Evolutionary conservation across 352 stramenopile species (phyloP), one percentile per base, ranked within the genome.

Genomic region (Globisporangium spinosum): DNA sequence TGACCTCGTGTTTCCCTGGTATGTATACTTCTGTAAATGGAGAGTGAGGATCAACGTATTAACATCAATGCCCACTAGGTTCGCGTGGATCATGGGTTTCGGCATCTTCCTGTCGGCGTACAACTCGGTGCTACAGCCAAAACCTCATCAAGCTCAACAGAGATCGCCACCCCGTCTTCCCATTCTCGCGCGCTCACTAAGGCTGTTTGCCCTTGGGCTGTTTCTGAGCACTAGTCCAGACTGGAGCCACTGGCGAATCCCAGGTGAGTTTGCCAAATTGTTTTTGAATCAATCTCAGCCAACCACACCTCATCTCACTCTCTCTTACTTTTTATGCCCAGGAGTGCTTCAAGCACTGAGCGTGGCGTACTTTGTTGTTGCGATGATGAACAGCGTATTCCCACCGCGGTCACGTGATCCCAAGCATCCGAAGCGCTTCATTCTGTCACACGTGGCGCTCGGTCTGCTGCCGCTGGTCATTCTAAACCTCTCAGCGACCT

Each of bases 21-120:
- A 58, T 9, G 71, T 77, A 4, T 20, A 22, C 61, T 29, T 29
- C 27, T 2, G 5, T 29, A 29, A 29, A 61, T 47, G 12, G 10
- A 15, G 34, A 29, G 27, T 29, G 27, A 2, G 27, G 27, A 29
- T 29, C 2, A 29, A 29, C 2, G 27, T 29, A 10, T 66, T 22
- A 25, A 8, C 22, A 56, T 0, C 40, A 35, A 13, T 60, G 32
- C 54, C 9, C 3, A 69, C 6, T 62, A 91, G 84, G 72, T 94
- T 94, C 62, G 83, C 80, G 47, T 97, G 86, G 86, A 94, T 94
- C 68, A 93, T 96, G 77, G 87, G 89, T 20, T 89, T 89, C 43
- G 83, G 76, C 58, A 55, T 79, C 49, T 82, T 80, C 34, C 67
- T 87, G 23, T 35, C 13, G 27, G n/a, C 32, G 2, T 45, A 32